phyloP scores from a whole-genome alignment of 352 stramenopile species.

The Phytophthora sojae region DNA sequence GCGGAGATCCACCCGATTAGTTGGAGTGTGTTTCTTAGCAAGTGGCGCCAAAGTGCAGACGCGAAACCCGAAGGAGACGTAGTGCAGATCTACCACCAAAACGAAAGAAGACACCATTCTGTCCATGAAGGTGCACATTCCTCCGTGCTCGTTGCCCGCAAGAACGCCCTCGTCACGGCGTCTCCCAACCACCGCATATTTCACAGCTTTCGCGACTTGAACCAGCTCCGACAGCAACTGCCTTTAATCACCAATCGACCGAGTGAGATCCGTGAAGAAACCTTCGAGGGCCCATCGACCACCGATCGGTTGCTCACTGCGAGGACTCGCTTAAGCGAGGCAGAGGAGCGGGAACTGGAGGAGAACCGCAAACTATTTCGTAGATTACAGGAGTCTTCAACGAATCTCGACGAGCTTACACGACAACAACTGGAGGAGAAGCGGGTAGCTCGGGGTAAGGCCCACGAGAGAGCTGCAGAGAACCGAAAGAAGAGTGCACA shows the following conservation, averaged over 20 bases:
- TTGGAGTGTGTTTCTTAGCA: slow-evolving; percentile 62
- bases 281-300: background rate
- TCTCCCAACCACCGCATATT: slow-evolving; percentile 41
- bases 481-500: slow-evolving; percentile 39
- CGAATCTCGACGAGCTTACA: slow-evolving; percentile 46
- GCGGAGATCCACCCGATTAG: slow-evolving; percentile 53
- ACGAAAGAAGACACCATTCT: slow-evolving; percentile 25
- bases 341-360: slow-evolving; percentile 18
- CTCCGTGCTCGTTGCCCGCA: slow-evolving; percentile 40
- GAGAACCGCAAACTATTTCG: slow-evolving; percentile 50
- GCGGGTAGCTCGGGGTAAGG: slow-evolving; percentile 33
- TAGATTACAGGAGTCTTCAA: slow-evolving; percentile 43
- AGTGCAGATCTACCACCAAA: slow-evolving; percentile 12
- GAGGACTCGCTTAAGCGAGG: slow-evolving; percentile 19
- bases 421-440: slow-evolving; percentile 43
- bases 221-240: slow-evolving; percentile 51
- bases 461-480: slow-evolving; percentile 40
- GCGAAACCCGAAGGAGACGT: slow-evolving; percentile 15
- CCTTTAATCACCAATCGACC: slow-evolving; percentile 34
- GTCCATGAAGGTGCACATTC: slow-evolving; percentile 9
- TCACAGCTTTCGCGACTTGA: slow-evolving; percentile 52
- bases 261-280: slow-evolving; percentile 16
- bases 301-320: slow-evolving; percentile 7
- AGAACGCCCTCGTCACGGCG: slow-evolving; percentile 37
- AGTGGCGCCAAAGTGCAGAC: slow-evolving; percentile 51